Evolutionary conservation across 1,139 yeast genomes (phyloP), one percentile per base, ranked within the genome.

Genomic region (Candida glucosophila): DNA sequence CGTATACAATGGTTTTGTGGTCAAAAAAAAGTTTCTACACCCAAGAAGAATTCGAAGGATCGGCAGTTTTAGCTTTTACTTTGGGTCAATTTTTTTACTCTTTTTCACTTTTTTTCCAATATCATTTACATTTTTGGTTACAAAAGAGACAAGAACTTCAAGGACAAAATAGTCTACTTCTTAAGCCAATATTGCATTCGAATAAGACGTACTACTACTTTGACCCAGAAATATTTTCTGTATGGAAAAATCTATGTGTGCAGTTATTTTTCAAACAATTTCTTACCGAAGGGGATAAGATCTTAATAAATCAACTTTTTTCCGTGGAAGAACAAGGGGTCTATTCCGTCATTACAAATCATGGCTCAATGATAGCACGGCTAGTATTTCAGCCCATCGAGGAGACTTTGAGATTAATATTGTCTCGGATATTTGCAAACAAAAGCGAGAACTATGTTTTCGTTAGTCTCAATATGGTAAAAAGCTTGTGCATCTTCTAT

Each of bases 331-430:
- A 80, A 37, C 96, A 85, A 51, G 99, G 98, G 4, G 76, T 82
- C 10, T 90, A 83, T 43, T 81, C 96, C 0, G 63, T 90, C 8
- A 74, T 90, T 10, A 70, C 79, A 11, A 90, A 90, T 43, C 92
- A 90, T 44, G 98, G 98, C 0, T 86, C 97, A 0, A 59, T 90
- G 22, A 52, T 86, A 4, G 95, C 96, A 0, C 62, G 99, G 31
- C 51, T 90, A 24, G 53, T 86, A 8, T 83, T 90, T 44, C 77
- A 78, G 19, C 98, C 98, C 2, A 68, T 90, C 24, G 99, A 90
- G 47, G 98, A 92, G 46, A 74, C 92, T 1, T 58, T 83, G 12
- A 63, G 97, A 34, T 60, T 81, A 30, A 70, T 77, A 33, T 68
- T 86, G 32, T 76, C 94, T 3, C 66, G 75, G 34, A 37, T 67